phyloP scores from a whole-genome alignment of 148 eudicot species.

The Chenopodium formosanum region DNA sequence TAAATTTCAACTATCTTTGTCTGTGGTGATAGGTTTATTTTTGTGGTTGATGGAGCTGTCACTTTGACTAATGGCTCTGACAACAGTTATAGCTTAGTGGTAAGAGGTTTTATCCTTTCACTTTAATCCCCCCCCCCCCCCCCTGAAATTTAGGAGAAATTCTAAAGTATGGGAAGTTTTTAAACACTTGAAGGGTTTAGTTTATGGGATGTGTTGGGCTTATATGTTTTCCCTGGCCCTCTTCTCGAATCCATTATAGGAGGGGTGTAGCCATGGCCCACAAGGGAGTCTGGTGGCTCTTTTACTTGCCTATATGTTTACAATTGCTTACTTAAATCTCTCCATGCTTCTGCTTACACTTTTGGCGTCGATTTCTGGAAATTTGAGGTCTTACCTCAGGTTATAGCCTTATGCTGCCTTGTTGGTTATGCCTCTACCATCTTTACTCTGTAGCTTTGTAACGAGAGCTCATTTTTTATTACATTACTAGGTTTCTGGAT shows the following conservation, averaged over 20 bases:
- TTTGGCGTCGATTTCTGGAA: background rate
- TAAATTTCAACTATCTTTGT: constrained; percentile 11
- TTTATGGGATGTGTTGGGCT: background rate
- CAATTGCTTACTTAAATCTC: background rate
- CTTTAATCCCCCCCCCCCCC: background rate
- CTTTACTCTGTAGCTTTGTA: background rate
- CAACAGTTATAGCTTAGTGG: constrained; percentile 50
- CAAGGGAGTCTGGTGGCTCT: background rate
- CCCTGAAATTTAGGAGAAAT: background rate
- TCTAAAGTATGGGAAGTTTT: too few relatives aligned
- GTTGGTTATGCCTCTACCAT: too few relatives aligned
- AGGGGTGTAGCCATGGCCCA: background rate
- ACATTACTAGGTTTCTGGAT: background rate
- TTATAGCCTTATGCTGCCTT: background rate
- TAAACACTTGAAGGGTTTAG: background rate
- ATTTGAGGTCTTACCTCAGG: background rate
- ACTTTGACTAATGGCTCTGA: constrained; percentile 53
- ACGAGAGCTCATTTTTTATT: background rate
- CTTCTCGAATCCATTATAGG: background rate
- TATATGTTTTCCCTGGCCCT: too few relatives aligned
- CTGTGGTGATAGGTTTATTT: constrained; percentile 61
- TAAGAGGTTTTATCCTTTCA: constrained; percentile 24
- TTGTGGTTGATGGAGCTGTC: constrained; percentile 74
- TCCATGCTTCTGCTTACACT: background rate
- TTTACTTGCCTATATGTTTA: background rate